Conservation (phyloP, 306 rosid species). For the Gastrolobium bilobum region DNA sequence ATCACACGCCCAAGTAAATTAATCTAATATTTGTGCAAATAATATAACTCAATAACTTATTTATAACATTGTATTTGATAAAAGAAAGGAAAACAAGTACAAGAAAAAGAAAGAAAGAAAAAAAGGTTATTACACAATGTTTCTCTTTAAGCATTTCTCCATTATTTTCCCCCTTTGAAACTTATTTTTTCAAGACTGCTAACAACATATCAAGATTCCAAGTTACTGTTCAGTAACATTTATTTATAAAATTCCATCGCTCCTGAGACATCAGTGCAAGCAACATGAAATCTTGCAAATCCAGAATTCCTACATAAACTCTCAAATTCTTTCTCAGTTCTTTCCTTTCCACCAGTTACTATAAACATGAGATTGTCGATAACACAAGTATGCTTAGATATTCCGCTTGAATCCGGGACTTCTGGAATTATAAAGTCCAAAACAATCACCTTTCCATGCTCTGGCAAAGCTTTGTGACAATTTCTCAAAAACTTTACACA, state of each 20-base stretch:
- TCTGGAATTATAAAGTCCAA: conserved; percentile 24
- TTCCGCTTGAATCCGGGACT: conserved; percentile 16
- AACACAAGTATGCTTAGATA: not conserved
- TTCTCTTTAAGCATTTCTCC: no score
- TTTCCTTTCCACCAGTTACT: conserved; percentile 26
- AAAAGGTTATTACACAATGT: not conserved
- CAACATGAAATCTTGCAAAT: conserved; percentile 39
- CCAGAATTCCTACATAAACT: conserved; percentile 35
- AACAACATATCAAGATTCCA: not conserved
- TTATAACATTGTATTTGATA: not conserved
- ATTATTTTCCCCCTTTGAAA: not conserved
- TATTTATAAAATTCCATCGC: conserved; percentile 43
- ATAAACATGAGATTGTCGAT: conserved; percentile 40
- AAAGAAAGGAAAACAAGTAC: not conserved
- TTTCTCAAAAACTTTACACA: not conserved
- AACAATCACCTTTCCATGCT: conserved; percentile 45
- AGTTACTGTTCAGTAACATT: not conserved
- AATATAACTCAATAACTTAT: not conserved
- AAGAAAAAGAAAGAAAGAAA: not conserved
- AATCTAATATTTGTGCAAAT: no score
- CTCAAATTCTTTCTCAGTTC: conserved; percentile 42
- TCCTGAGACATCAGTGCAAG: not conserved
- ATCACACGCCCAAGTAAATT: no score
- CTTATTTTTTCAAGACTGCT: not conserved
- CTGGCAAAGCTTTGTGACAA: conserved; percentile 37